Evolutionary conservation across 2,329 filamentous ascomycete species (phyloP), one percentile per base, ranked within the genome.

Genomic region (Teratosphaeriaceae sp.): DNA sequence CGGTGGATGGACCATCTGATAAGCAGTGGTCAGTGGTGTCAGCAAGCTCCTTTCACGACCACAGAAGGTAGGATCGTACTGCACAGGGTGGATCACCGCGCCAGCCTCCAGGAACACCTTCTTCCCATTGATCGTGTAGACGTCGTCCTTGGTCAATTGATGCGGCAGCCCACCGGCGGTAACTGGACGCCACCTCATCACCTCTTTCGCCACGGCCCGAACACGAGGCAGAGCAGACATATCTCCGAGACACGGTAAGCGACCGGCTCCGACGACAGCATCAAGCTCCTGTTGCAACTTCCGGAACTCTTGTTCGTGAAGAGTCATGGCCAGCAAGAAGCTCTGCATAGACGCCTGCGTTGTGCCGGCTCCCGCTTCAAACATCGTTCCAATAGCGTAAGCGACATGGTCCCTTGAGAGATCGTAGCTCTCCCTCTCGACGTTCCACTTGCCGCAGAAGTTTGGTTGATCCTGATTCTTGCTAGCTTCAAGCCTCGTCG

Each of bases 41-140:
- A n/a, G n/a, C n/a, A n/a, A n/a, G n/a, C n/a, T n/a, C n/a, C n/a
- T n/a, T n/a, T n/a, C n/a, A n/a, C n/a, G n/a, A n/a, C n/a, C n/a
- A n/a, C n/a, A n/a, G n/a, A n/a, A n/a, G n/a, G n/a, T n/a, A n/a
- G n/a, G n/a, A n/a, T n/a, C n/a, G n/a, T n/a, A n/a, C 50, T 69
- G 65, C 20, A 67, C 59, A 4, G 67, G 63, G 45, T 70, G 67
- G 40, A 70, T 62, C 5, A 64, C 64, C 39, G 66, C 68, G 2
- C 76, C 78, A n/a, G 70, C 72, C 8, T 75, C 76, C 38, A 81
- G 78, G 45, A 71, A 69, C 59, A 76, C 74, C n/a, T 23, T 15
- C 11, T 21, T 18, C 24, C 70, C 76, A 18, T 50, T 30, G 4
- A 21, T 11, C 20, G 26, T 15, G 53, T 80, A 81, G 9, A 71